Conservation (phyloP, 2,329 filamentous ascomycete genomes). For the Alternaria brassicicola region DNA sequence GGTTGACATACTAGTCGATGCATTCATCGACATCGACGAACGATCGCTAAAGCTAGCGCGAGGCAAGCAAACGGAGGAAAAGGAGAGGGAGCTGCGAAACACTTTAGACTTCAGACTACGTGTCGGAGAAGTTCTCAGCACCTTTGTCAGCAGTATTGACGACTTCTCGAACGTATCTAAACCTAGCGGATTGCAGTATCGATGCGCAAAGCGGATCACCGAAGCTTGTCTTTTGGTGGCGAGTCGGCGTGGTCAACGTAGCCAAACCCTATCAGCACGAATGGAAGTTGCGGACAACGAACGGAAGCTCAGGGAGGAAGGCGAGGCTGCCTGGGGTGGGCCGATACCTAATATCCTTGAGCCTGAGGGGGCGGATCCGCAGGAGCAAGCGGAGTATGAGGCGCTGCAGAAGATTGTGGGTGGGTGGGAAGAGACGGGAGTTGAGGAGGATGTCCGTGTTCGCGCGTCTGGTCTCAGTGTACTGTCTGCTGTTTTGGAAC, state of each 20-base stretch:
- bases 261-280: slow-evolving; percentile 65
- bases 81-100: slow-evolving; percentile 37
- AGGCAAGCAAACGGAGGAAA: slow-evolving; percentile 21
- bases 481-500: slow-evolving; percentile 65
- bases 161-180: slow-evolving; percentile 23
- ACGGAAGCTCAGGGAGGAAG: slow-evolving; percentile 57
- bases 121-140: slow-evolving; percentile 63
- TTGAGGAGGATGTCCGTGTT: slow-evolving; percentile 71
- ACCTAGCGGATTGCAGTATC: slow-evolving; percentile 4
- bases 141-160: slow-evolving; percentile 24
- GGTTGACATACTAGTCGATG: slow-evolving; percentile 66
- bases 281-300: slow-evolving; percentile 58
- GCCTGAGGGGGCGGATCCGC: slow-evolving; percentile 32
- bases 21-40: slow-evolving; percentile 69
- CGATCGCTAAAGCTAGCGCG: slow-evolving; percentile 29
- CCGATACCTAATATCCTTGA: slow-evolving; percentile 50
- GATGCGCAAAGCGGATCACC: slow-evolving; percentile 48
- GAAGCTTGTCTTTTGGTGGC: slow-evolving; percentile 68
- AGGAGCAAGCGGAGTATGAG: slow-evolving; percentile 50
- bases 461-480: slow-evolving; percentile 72
- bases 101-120: slow-evolving; percentile 68
- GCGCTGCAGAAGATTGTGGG: slow-evolving; percentile 65
- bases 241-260: slow-evolving; percentile 66
- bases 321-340: slow-evolving; percentile 62
- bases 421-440: slow-evolving; percentile 71